Conservation (phyloP, 306 rosid species). For the Castanea mollissima region DNA sequence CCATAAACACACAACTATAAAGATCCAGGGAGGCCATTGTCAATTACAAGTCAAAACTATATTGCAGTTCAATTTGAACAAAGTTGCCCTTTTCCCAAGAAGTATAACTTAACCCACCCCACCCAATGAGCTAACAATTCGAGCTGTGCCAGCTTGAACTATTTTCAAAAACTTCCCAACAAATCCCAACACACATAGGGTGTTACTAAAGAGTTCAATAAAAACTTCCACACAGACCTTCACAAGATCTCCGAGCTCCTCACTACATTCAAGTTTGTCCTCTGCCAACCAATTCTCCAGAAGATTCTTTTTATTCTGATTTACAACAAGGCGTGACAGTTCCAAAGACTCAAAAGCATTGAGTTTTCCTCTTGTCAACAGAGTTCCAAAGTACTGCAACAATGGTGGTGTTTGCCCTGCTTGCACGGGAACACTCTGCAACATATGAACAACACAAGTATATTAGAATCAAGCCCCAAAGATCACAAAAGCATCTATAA, state of each 20-base stretch:
- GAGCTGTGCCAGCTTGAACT: not conserved
- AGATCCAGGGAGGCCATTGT: not conserved
- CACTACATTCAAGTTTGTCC: slow-evolving; percentile 99
- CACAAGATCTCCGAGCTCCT: slow-evolving; percentile 98
- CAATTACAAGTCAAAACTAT: not conserved
- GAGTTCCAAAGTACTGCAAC: slow-evolving; percentile 97
- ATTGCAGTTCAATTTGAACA: not conserved
- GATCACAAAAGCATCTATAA: slow-evolving; percentile 11
- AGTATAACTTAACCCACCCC: not conserved
- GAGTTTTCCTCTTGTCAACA: slow-evolving; percentile 88
- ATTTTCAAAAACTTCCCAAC: not conserved
- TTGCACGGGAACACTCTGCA: slow-evolving; percentile 97
- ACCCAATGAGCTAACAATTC: not conserved
- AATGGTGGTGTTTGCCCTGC: slow-evolving; percentile 98
- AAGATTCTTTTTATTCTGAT: slow-evolving; percentile 96
- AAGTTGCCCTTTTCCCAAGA: not conserved
- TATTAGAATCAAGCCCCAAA: not conserved
- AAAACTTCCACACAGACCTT: slow-evolving; percentile 51
- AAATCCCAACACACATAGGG: not conserved
- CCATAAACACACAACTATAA: not conserved
- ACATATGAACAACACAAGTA: slow-evolving; percentile 15
- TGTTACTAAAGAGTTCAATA: not conserved
- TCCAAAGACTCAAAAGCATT: slow-evolving; percentile 96
- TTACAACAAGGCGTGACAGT: slow-evolving; percentile 92
- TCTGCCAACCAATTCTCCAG: slow-evolving; percentile 99